Base-by-base conservation (phyloP, 768 basidiomycete genomes). In the Russula dissimulans region DNA sequence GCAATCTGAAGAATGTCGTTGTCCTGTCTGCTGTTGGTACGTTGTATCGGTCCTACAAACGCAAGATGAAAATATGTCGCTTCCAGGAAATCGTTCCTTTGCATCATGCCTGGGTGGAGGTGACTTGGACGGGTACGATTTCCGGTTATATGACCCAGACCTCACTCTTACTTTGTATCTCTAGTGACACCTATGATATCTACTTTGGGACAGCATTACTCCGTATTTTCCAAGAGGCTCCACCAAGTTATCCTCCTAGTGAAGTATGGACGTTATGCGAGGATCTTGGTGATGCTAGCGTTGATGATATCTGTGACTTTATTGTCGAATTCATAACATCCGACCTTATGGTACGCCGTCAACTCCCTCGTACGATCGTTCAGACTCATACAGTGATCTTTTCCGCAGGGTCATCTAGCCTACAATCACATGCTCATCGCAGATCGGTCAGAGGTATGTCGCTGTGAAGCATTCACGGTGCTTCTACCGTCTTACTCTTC, bases 291-390 rank as follows among this genome's bases (percentile, higher is more conserved):
- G 76, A 79, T 8, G 81, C 81, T 59, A 81, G 76, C 0, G 79
- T 88, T 12, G 39, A 4, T 5, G 87, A 90, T 65, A 81, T 91
- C 17, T 86, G 85, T 59, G 77, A 91, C 60, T 91, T 91, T 66
- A 74, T 92, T 34, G 82, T 89, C 14, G 83, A 91, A 67, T 93
- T 89, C 60, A 89, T 92, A 67, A 79, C 85, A 62, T 89, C 87
- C 0, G 87, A 92, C 66, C 78, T 89, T 42, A 70, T 89, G 77
- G 88, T 89, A 72, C 15, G 78, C 4, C 10, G 34, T 6, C 9
- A 29, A 11, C 8, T 34, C 49, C 67, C 7, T 14, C 11, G 14
- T 42, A 31, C 7, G 0, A 11, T 17, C 17, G 5, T 31, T 39
- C 26, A 42, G 34, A 29, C n/a, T 18, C 39, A 60, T 42, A 42